These are phyloP conservation scores for Capsella rubella DNA, from an alignment of 441 rosid genomes.

Conservation along the genomic window DNA sequence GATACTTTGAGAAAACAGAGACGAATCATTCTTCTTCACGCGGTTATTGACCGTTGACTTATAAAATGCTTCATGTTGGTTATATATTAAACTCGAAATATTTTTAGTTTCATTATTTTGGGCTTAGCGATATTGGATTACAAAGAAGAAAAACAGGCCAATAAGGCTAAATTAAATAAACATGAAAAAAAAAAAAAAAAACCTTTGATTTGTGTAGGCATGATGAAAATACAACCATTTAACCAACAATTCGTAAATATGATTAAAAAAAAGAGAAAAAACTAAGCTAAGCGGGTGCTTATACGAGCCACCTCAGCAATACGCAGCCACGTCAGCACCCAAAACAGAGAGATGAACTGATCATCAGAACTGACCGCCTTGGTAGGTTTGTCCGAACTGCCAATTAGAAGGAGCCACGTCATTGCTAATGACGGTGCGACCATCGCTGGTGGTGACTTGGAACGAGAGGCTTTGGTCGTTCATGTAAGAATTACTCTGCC, in stretches of 20 bases:
- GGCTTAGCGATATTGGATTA: slow-evolving; percentile 10
- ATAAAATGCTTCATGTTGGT: neutral
- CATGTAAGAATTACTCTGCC: slow-evolving; percentile 77
- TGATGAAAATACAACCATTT: slow-evolving; percentile 33
- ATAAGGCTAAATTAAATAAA: slow-evolving; percentile 20
- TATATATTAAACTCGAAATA: neutral
- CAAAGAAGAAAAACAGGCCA: slow-evolving; percentile 1
- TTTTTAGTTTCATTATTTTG: neutral
- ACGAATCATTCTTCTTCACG: slow-evolving; percentile 1
- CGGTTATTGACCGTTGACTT: slow-evolving; percentile 29
- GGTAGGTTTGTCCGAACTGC: slow-evolving; percentile 88
- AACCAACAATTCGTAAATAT: slow-evolving; percentile 26
- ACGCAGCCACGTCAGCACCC: slow-evolving; percentile 48
- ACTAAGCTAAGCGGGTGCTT: slow-evolving; percentile 70
- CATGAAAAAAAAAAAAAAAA: slow-evolving; percentile 12
- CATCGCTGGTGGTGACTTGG: slow-evolving; percentile 82
- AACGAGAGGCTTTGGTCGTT: slow-evolving; percentile 72
- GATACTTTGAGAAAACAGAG: slow-evolving; percentile 25
- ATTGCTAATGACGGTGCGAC: slow-evolving; percentile 62
- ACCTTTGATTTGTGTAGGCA: slow-evolving; percentile 23
- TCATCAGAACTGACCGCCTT: slow-evolving; percentile 62
- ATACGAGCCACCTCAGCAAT: slow-evolving; percentile 70
- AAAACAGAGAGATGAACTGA: slow-evolving; percentile 24
- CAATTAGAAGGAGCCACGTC: slow-evolving; percentile 62
- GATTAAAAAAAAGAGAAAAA: neutral